phyloP scores from a whole-genome alignment of 2,329 filamentous ascomycete genomes.

The Nothomitra cinnamomea region DNA sequence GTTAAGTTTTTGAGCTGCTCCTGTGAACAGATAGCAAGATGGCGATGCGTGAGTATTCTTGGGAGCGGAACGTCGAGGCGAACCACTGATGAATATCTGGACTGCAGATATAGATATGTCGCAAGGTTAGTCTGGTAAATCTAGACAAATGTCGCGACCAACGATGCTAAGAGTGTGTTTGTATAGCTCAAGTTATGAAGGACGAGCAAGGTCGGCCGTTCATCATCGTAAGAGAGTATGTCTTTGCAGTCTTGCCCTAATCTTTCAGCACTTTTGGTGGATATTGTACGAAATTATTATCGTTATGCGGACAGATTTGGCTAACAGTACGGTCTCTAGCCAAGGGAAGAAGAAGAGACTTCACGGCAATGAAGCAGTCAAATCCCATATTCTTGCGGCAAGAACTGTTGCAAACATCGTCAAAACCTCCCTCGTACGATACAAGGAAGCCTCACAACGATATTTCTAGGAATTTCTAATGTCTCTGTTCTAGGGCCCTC shows the following conservation, averaged over 20 bases:
- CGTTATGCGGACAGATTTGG: conserved; percentile 3
- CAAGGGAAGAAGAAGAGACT: conserved; percentile 97
- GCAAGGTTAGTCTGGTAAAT: conserved; percentile 46
- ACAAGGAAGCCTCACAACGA: background rate
- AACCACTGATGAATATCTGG: conserved; percentile 10
- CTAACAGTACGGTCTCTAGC: conserved; percentile 27
- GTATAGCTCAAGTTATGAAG: conserved; percentile 58
- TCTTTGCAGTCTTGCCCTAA: conserved; percentile 14
- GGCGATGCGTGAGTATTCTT: conserved; percentile 38
- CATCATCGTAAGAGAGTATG: conserved; percentile 94
- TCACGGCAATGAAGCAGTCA: conserved; percentile 92
- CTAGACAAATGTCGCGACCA: background rate
- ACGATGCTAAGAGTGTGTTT: background rate
- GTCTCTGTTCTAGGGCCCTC: conserved; percentile 44
- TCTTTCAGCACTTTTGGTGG: background rate
- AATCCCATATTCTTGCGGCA: conserved; percentile 93
- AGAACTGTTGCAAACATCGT: conserved; percentile 93
- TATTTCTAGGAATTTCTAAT: conserved; percentile 2
- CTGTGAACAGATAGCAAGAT: conserved; percentile 24
- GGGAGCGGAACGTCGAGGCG: conserved; percentile 9
- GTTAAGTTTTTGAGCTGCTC: no score
- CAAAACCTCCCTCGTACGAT: conserved; percentile 67
- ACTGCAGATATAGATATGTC: conserved; percentile 60
- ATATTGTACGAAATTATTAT: background rate
- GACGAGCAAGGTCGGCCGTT: conserved; percentile 96